These are phyloP conservation scores for Pisolithus orientalis DNA, from an alignment of 768 basidiomycete species.

Conservation along the genomic window DNA sequence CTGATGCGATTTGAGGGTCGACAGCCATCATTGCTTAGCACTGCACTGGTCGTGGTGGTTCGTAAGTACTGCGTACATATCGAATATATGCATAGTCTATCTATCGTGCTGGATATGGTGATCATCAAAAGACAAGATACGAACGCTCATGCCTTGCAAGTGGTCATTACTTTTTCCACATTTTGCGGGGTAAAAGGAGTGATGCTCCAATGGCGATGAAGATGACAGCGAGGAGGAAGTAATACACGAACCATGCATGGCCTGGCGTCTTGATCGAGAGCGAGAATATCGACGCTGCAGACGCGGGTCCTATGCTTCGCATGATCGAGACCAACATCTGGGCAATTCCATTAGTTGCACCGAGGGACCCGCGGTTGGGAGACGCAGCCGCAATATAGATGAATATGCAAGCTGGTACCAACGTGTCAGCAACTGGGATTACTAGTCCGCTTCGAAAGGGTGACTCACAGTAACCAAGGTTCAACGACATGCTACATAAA, in stretches of 20 bases:
- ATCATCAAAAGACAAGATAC: no score
- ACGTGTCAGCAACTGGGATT: background rate
- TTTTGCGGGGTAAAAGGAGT: conserved; percentile 21
- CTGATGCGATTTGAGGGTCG: no score
- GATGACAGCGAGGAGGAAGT: conserved; percentile 17
- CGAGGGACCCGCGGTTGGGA: conserved; percentile 60
- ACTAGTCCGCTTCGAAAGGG: background rate
- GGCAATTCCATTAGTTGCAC: conserved; percentile 66
- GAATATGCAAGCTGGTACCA: conserved; percentile 52
- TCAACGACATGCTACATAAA: conserved; percentile 38
- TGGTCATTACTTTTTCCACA: conserved; percentile 11
- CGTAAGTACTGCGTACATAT: no score
- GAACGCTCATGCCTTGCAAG: background rate
- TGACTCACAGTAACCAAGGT: conserved; percentile 51
- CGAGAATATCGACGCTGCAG: conserved; percentile 61
- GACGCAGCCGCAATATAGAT: conserved; percentile 63
- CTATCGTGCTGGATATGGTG: background rate
- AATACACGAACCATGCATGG: conserved; percentile 24
- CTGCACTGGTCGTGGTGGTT: no score
- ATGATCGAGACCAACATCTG: conserved; percentile 37
- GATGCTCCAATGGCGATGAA: conserved; percentile 13
- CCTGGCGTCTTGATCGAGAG: conserved; percentile 44
- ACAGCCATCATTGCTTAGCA: no score
- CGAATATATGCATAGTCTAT: background rate
- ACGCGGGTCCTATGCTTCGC: conserved; percentile 48